Evolutionary conservation across 2,329 filamentous ascomycete species (phyloP), one percentile per base, ranked within the genome.

Genomic region (Xylariaceae sp.): DNA sequence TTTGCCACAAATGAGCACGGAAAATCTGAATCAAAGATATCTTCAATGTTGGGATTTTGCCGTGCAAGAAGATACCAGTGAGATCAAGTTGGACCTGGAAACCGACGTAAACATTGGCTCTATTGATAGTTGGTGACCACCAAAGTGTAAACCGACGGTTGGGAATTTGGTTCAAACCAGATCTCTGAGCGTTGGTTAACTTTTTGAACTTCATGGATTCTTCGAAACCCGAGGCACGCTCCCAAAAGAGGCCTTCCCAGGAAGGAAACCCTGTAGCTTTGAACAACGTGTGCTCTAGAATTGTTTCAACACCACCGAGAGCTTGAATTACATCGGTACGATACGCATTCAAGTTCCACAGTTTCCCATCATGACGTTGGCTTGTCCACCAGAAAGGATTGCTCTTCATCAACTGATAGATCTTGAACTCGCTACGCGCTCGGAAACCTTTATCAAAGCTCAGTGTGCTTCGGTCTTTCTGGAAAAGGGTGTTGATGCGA

Each of bases 311-410:
- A 85, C 92, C 92, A 67, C 93, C 93, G 44, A 97, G 75, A 0
- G 93, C 92, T 69, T 97, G 94, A 53, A 99, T 99, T 10, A 97
- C 91, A 74, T 99, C 94, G 6, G 94, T 97, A 57, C 94, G 80
- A 73, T 97, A 97, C 1, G 90, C 89, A 60, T 97, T 97, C 48
- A 99, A 71, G 59, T 97, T 97, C 94, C 94, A 99, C 5, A 99
- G 73, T 67, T 97, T 97, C 67, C 94, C 94, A 64, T 99, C 94
- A 65, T 99, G 95, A 38, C 94, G 81, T 71, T 97, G 93, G 64
- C 89, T 96, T 4, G 94, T 99, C 94, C 94, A 99, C 91, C 92
- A 97, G 79, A 97, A 97, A 0, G 94, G 94, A 68, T 97, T 97
- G 73, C 88, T 95, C 83, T 96, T 97, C 93, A 99, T 97, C 55